A percentile compares a stretch with the other conserved stretches of the same genome.
Evolutionary conservation across 2,329 filamentous ascomycete species (phyloP).

Genomic region (Colletotrichum tamarilloi): DNA sequence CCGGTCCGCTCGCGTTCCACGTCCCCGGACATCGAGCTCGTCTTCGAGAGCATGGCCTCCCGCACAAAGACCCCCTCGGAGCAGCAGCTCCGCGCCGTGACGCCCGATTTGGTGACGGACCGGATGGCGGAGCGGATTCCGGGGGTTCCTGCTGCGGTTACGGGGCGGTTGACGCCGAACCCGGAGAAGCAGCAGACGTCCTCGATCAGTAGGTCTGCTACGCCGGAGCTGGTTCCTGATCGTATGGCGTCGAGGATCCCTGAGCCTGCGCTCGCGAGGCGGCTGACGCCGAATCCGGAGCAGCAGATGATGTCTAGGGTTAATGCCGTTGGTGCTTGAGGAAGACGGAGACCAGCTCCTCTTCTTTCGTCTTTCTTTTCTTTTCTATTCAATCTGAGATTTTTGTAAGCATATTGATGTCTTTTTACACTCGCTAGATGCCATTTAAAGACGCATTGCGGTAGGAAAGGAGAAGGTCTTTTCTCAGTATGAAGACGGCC

Average conservation of each 20-base stretch:
- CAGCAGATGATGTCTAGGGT: constrained; percentile 48
- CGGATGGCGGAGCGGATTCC: constrained; percentile 53
- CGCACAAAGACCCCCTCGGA: constrained; percentile 53
- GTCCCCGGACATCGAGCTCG: constrained; percentile 31
- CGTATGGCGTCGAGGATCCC: constrained; percentile 53
- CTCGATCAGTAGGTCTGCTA: constrained; percentile 45
- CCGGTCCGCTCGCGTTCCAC: constrained; percentile 63
- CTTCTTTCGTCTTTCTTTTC: background rate
- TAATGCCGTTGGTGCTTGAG: constrained; percentile 41
- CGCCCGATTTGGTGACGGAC: constrained; percentile 69
- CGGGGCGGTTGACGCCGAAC: constrained; percentile 58
- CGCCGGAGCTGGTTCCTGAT: constrained; percentile 68
- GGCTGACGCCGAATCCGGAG: constrained; percentile 62
- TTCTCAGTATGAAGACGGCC: background rate
- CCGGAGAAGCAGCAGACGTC: constrained; percentile 51
- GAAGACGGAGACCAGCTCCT: background rate
- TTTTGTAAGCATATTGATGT: background rate
- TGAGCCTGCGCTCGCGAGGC: constrained; percentile 55
- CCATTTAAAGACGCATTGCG: background rate
- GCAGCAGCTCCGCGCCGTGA: constrained; percentile 49
- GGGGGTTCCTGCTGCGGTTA: constrained; percentile 54
- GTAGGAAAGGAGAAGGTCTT: background rate
- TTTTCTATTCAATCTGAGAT: too few relatives aligned
- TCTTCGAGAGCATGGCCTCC: constrained; percentile 31
- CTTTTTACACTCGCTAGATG: constrained; percentile 13